These are phyloP conservation scores for Colletotrichum noveboracense DNA, from an alignment of 2,329 filamentous ascomycete species.

Conservation along the genomic window DNA sequence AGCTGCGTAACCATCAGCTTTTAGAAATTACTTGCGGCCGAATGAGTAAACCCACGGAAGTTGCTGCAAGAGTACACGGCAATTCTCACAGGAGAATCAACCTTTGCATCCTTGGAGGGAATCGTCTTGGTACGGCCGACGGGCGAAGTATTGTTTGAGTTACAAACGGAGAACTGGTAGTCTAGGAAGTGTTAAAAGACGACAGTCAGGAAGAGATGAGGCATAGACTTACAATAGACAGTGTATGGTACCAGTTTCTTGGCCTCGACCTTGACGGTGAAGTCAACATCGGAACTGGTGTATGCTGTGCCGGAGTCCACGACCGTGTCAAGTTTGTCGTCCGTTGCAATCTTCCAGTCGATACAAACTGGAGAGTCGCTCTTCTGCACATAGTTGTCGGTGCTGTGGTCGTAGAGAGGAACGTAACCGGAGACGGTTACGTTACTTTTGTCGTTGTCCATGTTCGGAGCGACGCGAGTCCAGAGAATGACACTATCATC, in stretches of 20 bases:
- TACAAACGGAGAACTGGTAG: conserved; percentile 74
- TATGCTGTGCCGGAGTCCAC: conserved; percentile 65
- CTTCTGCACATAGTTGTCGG: conserved; percentile 48
- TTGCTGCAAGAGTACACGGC: conserved; percentile 77
- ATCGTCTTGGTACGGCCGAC: conserved; percentile 75
- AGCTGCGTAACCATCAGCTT: neutral
- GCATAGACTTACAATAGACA: conserved; percentile 51
- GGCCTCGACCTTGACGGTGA: conserved; percentile 77
- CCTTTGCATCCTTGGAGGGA: conserved; percentile 59
- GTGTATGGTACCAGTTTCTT: conserved; percentile 66
- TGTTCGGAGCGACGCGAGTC: conserved; percentile 51
- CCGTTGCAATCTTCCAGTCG: conserved; percentile 64
- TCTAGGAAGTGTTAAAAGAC: neutral
- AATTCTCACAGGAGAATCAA: conserved; percentile 59
- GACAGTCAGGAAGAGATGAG: conserved; percentile 26
- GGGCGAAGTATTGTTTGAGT: conserved; percentile 64
- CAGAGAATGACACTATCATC: conserved; percentile 64
- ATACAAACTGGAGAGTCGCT: conserved; percentile 66
- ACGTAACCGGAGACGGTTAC: conserved; percentile 47
- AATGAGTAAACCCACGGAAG: conserved; percentile 52
- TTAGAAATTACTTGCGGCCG: neutral
- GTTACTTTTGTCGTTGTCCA: conserved; percentile 51
- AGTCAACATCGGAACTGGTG: conserved; percentile 77
- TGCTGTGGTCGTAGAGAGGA: conserved; percentile 52
- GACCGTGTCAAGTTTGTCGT: conserved; percentile 43